Evolutionary conservation across 2,329 filamentous ascomycete genomes (phyloP), one percentile per base, ranked within the genome.

Genomic region (Trichoderma semiorbis): DNA sequence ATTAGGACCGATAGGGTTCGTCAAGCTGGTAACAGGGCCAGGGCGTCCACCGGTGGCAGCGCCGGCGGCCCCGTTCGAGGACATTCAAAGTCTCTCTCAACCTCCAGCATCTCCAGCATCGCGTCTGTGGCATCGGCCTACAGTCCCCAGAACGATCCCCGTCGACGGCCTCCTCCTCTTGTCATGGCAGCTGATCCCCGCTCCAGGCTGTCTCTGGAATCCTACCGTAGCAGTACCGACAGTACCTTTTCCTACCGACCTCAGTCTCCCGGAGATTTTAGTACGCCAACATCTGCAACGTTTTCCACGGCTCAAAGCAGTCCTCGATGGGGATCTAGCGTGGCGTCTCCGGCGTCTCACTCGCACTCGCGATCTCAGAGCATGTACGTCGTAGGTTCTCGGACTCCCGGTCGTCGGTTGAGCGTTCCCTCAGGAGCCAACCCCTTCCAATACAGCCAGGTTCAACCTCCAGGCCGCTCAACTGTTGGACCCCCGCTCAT

Each of bases 1-100:
- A 94, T 97, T 72, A 89, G 95, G 68, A 97, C 93, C 0, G 95
- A 98, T 75, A 87, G 94, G 72, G 92, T 95, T 39, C 88, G 93
- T 69, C 92, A 92, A 64, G 88, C 92, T 2, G 91, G 89, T 30
- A 88, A 88, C 72, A 87, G 95, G 75, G 91, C 93, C 8, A 88
- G 95, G 74, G 90, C 94, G 14, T 91, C 92, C 14, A 97, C 94
- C 1, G 88, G 90, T 24, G 91, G 93, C 30, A 95, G 92, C 77
- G 87, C 91, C 73, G 88, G 89, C 21, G 88, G 90, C 7, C 91
- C 92, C 36, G 88, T 87, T 72, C 88, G 94, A 72, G 94, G 94
- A 1, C 95, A 98, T 80, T 93, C 91, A 76, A 97, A 97, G 80
- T 90, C 89, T 1, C 83, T 97, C 3, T 98, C 95, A 0, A 90